phyloP scores from a whole-genome alignment of 441 rosid species.

The Bocquillonia castaneifolia region DNA sequence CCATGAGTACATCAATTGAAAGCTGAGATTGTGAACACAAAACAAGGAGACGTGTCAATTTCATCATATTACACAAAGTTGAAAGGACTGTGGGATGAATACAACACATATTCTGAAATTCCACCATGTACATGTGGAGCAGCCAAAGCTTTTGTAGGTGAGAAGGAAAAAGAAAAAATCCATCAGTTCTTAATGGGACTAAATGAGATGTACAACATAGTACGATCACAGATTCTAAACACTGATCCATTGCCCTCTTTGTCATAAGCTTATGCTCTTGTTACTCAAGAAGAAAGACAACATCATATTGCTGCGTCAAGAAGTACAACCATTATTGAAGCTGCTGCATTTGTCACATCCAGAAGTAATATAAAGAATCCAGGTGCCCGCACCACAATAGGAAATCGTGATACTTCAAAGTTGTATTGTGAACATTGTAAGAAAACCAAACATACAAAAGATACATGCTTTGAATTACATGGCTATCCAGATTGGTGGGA shows the following conservation, averaged over 20 bases:
- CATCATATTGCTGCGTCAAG: not conserved
- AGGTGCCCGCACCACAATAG: not conserved
- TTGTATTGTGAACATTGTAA: not conserved
- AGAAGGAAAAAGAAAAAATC: not conserved
- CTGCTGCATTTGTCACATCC: not conserved
- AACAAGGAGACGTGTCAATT: not conserved
- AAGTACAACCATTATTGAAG: not conserved
- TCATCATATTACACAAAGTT: not conserved
- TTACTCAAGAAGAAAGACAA: not conserved
- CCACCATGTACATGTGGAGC: not conserved
- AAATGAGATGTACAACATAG: not conserved
- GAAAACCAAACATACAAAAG: not conserved
- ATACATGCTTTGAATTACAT: not conserved
- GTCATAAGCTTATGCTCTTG: not conserved
- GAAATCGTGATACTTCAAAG: not conserved
- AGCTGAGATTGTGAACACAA: not conserved
- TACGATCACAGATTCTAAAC: not conserved
- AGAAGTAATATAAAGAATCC: not conserved
- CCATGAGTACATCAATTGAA: not conserved
- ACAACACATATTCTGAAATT: not conserved
- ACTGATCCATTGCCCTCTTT: not conserved
- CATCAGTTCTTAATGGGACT: not conserved
- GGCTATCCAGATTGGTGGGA: not conserved
- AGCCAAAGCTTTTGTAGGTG: not conserved
- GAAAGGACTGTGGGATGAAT: constrained; percentile 1